Conservation (phyloP, 2,329 filamentous ascomycete genomes). For the Calonectria pseudoturangicola region DNA sequence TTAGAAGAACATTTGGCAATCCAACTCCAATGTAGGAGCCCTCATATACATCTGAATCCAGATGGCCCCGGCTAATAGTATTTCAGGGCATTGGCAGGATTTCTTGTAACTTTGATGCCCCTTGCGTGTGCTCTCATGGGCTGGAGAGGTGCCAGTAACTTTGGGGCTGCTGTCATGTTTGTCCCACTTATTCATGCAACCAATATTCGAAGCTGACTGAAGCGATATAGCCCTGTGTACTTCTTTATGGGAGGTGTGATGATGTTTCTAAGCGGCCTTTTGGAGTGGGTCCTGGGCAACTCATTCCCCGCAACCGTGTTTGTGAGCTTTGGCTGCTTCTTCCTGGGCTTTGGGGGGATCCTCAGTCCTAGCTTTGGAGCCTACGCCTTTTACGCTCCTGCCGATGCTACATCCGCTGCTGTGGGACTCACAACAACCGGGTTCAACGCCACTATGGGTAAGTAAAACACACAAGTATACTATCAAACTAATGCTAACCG, state of each 20-base stretch:
- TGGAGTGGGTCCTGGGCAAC: slow-evolving; percentile 62
- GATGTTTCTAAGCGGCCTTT: slow-evolving; percentile 5
- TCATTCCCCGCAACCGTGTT: slow-evolving; percentile 77
- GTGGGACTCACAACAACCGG: slow-evolving; percentile 4
- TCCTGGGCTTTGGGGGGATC: slow-evolving; percentile 70
- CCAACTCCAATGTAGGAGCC: slow-evolving; percentile 64
- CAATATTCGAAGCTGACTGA: not conserved
- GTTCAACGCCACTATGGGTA: slow-evolving; percentile 8
- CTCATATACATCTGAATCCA: too few relatives aligned
- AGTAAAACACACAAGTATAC: not conserved
- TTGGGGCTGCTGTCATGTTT: slow-evolving; percentile 13
- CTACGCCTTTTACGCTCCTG: slow-evolving; percentile 64
- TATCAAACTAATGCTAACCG: not conserved
- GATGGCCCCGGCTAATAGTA: not conserved
- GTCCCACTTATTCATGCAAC: not conserved
- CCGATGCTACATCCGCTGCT: not conserved
- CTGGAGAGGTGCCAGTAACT: slow-evolving; percentile 60
- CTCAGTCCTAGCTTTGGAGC: slow-evolving; percentile 71
- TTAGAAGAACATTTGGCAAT: slow-evolving; percentile 74
- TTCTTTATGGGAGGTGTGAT: slow-evolving; percentile 19
- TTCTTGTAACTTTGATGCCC: slow-evolving; percentile 67
- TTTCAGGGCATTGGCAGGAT: slow-evolving; percentile 72
- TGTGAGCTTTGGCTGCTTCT: slow-evolving; percentile 71
- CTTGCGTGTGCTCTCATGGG: slow-evolving; percentile 50
- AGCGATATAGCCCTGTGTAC: not conserved